Evolutionary conservation across 306 rosid species (phyloP).

Genomic region (Rubus parviflorus): DNA sequence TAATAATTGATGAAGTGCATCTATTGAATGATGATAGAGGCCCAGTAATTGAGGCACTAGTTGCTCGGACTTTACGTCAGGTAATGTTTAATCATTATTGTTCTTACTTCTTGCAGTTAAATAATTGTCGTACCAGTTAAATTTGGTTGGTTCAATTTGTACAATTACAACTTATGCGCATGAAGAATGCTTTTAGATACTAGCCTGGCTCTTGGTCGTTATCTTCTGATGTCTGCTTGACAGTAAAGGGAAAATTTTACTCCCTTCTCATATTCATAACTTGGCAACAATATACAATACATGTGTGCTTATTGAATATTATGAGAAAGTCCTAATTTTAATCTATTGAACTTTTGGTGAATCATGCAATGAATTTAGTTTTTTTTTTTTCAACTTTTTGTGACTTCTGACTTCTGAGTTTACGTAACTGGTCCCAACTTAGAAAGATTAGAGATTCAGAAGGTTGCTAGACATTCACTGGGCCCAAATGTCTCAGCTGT

Average conservation of each 20-base stretch:
- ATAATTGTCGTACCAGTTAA: slow-evolving; percentile 1
- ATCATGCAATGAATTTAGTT: background rate
- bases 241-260: background rate
- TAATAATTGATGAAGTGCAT: slow-evolving; percentile 96
- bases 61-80: slow-evolving; percentile 96
- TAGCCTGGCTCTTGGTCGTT: background rate
- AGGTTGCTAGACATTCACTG: background rate
- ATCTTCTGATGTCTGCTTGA: background rate
- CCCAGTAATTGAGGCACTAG: slow-evolving; percentile 96
- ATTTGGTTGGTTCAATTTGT: slow-evolving; percentile 16
- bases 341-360: background rate
- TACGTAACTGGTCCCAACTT: background rate
- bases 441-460: background rate
- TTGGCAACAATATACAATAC: background rate
- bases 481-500: background rate
- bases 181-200: background rate
- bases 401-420: background rate
- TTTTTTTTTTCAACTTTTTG: background rate
- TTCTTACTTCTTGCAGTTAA: slow-evolving; percentile 10
- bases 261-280: background rate
- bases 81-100: slow-evolving; percentile 40
- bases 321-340: background rate
- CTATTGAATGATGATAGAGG: slow-evolving; percentile 97
- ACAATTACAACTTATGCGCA: background rate
- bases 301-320: background rate